Percentiles rank a stretch among this genome's conserved stretches.
phyloP scores from a whole-genome alignment of 257 asterid species.

The Rhazya stricta region DNA sequence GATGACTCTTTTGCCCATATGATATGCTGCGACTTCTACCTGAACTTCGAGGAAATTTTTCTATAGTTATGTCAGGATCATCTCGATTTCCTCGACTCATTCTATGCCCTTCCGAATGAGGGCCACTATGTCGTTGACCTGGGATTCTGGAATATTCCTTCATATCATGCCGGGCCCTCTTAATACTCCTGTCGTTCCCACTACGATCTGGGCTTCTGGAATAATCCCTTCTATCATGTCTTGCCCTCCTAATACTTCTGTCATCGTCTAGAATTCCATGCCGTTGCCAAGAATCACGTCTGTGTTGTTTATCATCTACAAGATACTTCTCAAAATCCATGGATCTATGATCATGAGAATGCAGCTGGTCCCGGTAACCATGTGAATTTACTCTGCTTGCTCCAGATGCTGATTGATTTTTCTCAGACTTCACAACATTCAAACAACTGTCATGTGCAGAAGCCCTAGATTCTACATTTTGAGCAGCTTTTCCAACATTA shows the following conservation, averaged over 20 bases:
- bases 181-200: constrained; percentile 28
- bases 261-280: constrained; percentile 26
- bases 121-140: constrained; percentile 21
- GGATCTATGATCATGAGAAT: constrained; percentile 22
- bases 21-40: constrained; percentile 34
- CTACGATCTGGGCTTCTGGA: constrained; percentile 27
- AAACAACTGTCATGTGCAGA: constrained; percentile 28
- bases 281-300: constrained; percentile 31
- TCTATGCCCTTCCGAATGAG: constrained; percentile 23
- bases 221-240: constrained; percentile 22
- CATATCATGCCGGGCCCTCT: constrained; percentile 28
- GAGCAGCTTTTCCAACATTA: constrained; percentile 34
- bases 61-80: constrained; percentile 26
- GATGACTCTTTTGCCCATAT: constrained; percentile 33
- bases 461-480: constrained; percentile 27
- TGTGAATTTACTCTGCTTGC: constrained; percentile 22
- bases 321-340: constrained; percentile 22
- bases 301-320: constrained; percentile 23
- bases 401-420: constrained; percentile 25
- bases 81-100: constrained; percentile 28
- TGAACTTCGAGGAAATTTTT: constrained; percentile 31
- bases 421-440: constrained; percentile 27
- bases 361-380: constrained; percentile 31
- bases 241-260: constrained; percentile 28
- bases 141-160: constrained; percentile 27